phyloP scores from a whole-genome alignment of 768 basidiomycete genomes.

The Amylocystis lapponica region DNA sequence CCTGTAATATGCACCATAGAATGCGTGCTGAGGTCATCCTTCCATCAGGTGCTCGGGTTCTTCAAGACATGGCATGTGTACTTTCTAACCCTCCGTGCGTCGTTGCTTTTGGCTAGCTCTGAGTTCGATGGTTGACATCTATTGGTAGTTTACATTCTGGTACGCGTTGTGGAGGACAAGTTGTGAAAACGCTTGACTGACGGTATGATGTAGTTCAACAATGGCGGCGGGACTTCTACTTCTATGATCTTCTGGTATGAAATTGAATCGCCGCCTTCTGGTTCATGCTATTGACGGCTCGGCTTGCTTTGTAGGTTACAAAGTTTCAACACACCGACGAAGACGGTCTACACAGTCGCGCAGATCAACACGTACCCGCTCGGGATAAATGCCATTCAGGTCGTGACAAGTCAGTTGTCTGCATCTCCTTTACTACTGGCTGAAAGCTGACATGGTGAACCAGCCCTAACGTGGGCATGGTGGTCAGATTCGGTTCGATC shows the following conservation, averaged over 20 bases:
- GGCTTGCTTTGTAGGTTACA: slow-evolving; percentile 22
- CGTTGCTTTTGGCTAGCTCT: not conserved
- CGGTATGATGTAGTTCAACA: slow-evolving; percentile 26
- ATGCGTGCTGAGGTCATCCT: not conserved
- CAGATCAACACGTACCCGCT: slow-evolving; percentile 35
- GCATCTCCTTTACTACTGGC: not conserved
- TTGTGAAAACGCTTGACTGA: not conserved
- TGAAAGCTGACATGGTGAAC: no score
- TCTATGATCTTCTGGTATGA: slow-evolving; percentile 36
- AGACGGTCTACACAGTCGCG: slow-evolving; percentile 26
- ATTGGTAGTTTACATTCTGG: slow-evolving; percentile 23
- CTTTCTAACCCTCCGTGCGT: slow-evolving; percentile 28
- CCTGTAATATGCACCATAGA: not conserved
- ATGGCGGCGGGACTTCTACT: slow-evolving; percentile 22
- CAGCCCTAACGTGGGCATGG: slow-evolving; percentile 30
- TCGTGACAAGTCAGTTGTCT: slow-evolving; percentile 24
- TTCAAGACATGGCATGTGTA: slow-evolving; percentile 35
- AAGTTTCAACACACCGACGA: slow-evolving; percentile 29
- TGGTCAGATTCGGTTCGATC: slow-evolving; percentile 29
- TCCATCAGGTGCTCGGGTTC: slow-evolving; percentile 23
- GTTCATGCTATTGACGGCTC: not conserved
- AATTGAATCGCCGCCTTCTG: not conserved
- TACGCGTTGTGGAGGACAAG: slow-evolving; percentile 1
- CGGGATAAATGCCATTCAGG: slow-evolving; percentile 26
- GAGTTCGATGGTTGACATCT: not conserved